Conservation (phyloP, 345 rosid species). For the Turritis glabra region DNA sequence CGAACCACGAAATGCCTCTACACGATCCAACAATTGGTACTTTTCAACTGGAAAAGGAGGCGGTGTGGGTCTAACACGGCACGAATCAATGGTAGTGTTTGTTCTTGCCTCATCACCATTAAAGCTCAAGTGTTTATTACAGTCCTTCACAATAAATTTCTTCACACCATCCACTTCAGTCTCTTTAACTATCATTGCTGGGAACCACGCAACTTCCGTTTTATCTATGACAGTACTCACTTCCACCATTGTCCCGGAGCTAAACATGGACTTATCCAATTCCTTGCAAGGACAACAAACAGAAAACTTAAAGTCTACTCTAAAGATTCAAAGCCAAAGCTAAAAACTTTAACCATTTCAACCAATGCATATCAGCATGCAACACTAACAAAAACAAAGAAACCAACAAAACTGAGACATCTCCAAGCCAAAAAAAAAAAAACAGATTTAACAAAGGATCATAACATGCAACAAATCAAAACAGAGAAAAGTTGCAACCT, state of each 20-base stretch:
- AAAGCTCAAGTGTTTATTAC: slow-evolving; percentile 27
- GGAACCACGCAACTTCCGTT: slow-evolving; percentile 50
- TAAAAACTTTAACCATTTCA: background rate
- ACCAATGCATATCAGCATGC: background rate
- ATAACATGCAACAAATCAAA: background rate
- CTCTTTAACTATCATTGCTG: slow-evolving; percentile 55
- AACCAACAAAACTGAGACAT: background rate
- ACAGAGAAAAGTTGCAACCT: background rate
- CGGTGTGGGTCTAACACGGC: slow-evolving; percentile 51
- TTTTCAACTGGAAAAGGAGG: slow-evolving; percentile 44
- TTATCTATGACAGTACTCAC: slow-evolving; percentile 39
- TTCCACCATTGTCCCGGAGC: slow-evolving; percentile 62
- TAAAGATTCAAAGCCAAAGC: background rate
- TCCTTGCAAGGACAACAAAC: slow-evolving; percentile 37
- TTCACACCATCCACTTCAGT: slow-evolving; percentile 30
- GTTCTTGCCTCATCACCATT: slow-evolving; percentile 35
- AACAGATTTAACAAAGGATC: background rate
- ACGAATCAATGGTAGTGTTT: slow-evolving; percentile 33
- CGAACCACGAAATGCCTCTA: slow-evolving; percentile 42
- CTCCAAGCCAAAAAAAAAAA: background rate
- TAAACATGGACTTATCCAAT: slow-evolving; percentile 49
- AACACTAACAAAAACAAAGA: background rate
- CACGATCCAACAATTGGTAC: slow-evolving; percentile 51
- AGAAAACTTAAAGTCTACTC: background rate
- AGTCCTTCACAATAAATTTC: slow-evolving; percentile 50